phyloP scores from a whole-genome alignment of 306 rosid species.

The Lathyrus tuberosus region DNA sequence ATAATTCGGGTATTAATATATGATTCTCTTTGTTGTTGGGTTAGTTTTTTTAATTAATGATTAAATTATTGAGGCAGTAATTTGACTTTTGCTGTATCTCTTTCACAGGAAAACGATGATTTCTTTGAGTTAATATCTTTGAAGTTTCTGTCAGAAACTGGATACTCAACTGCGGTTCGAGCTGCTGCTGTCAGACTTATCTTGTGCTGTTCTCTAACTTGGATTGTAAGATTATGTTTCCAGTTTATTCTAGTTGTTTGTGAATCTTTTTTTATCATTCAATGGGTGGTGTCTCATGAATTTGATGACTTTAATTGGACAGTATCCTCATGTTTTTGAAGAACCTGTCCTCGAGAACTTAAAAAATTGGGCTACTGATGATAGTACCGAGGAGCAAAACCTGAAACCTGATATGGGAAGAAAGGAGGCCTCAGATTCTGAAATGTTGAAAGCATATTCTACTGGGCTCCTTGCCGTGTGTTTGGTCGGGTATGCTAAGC shows the following conservation, averaged over 20 bases:
- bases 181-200: slow-evolving; percentile 86
- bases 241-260: neutral
- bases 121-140: slow-evolving; percentile 91
- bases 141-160: slow-evolving; percentile 69
- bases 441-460: slow-evolving; percentile 89
- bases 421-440: slow-evolving; percentile 73
- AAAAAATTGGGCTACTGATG: slow-evolving; percentile 84
- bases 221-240: slow-evolving; percentile 62
- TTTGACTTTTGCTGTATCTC: neutral
- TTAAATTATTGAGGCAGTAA: slow-evolving; percentile 1
- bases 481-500: slow-evolving; percentile 72
- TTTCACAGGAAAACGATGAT: slow-evolving; percentile 81
- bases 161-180: slow-evolving; percentile 66
- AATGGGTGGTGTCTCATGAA: slow-evolving; percentile 5
- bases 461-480: slow-evolving; percentile 92
- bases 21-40: neutral
- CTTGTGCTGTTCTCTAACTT: slow-evolving; percentile 76
- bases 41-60: neutral
- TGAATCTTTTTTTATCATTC: neutral
- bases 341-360: slow-evolving; percentile 73
- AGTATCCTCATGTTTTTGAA: slow-evolving; percentile 96
- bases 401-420: slow-evolving; percentile 56
- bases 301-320: slow-evolving; percentile 48
- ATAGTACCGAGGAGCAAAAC: slow-evolving; percentile 60
- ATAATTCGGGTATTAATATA: slow-evolving; percentile 66